Evolutionary conservation across 2,329 filamentous ascomycete species (phyloP), one percentile per base, ranked within the genome.

Genomic region (Pleomassaria siparia): DNA sequence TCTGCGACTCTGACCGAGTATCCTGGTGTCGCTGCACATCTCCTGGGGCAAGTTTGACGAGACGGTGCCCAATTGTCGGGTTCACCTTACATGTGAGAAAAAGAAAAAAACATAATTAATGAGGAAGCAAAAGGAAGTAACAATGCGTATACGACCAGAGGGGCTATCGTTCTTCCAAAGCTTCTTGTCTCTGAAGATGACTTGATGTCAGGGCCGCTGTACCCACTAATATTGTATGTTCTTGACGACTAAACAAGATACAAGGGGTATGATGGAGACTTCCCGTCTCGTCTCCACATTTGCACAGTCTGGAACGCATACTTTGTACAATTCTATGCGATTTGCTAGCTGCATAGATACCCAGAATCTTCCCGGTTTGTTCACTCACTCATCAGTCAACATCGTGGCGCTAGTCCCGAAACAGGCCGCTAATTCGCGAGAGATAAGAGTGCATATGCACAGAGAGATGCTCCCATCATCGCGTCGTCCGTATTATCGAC

Each of bases 371-470:
- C 35, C 36, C 25, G 20, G 25, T 25, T 25, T 41, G 37, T 46
- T 46, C 37, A 25, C n/a, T n/a, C n/a, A 32, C 25, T 21, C 8
- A 13, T n/a, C 11, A 16, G 21, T 28, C 35, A 20, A 5, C 15
- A 26, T 15, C 22, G 22, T 45, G 28, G 37, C 59, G 51, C 64
- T 64, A 66, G 43, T 18, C 60, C 54, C 41, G 42, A 54, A 63
- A 44, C 44, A 43, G 54, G 25, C 42, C 50, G 46, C 48, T 53
- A 49, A 47, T 16, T 43, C 30, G 40, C 41, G 25, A 59, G 54
- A 69, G 66, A 70, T 70, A 70, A 70, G 66, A 58, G 55, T 56
- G 64, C 64, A 66, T 65, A 59, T 48, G 45, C 39, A 36, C 32
- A 29, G 28, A 44, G 43, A 47, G 46, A 58, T 62, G 58, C 30